Base-by-base conservation (phyloP, 768 basidiomycete genomes). In the Trametes elegans region DNA sequence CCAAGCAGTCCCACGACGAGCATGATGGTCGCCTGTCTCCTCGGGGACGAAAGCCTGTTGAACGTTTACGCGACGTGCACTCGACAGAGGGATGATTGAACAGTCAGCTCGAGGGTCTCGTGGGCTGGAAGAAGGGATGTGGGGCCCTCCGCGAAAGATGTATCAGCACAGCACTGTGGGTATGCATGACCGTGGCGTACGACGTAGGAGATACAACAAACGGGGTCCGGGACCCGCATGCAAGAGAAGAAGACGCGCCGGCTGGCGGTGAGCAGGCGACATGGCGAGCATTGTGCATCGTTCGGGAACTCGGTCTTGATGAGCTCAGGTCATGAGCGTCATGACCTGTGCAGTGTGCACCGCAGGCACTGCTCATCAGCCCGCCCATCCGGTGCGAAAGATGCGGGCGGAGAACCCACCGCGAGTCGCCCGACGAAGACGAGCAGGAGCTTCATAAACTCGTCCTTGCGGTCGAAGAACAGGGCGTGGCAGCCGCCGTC, bases 401-500 rank as follows among this genome's bases (percentile, higher is more conserved):
- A 23, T 16, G 26, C 19, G 5, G 24, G 13, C 41, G 3, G 38
- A 16, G 11, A 41, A 53, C 59, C 29, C 45, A 57, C 55, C 57
- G 61, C 47, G 18, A 62, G 40, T 5, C 53, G 18, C 18, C 44
- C 44, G 2, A 58, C 59, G 42, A 63, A 63, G 18, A 45, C 50
- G 23, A 58, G 36, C 39, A 63, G 23, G 23, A 50, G 53, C 36
- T 23, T 28, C n/a, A 69, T 58, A 41, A 69, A 61, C 32, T 70
- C 68, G 14, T 66, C 59, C 44, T 58, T 58, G 40, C 66, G 57
- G 36, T 74, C 73, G 32, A 71, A 64, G 49, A 72, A 72, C 13
- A 69, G 29, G 0, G 68, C 65, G 51, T 76, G 74, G 19, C 69
- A 62, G 21, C 69, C 69, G 27, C 66, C 71, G 26, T 64, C 58